These are phyloP conservation scores for Bacterosira constricta DNA, from an alignment of 108 stramenopile genomes.

Conservation along the genomic window DNA sequence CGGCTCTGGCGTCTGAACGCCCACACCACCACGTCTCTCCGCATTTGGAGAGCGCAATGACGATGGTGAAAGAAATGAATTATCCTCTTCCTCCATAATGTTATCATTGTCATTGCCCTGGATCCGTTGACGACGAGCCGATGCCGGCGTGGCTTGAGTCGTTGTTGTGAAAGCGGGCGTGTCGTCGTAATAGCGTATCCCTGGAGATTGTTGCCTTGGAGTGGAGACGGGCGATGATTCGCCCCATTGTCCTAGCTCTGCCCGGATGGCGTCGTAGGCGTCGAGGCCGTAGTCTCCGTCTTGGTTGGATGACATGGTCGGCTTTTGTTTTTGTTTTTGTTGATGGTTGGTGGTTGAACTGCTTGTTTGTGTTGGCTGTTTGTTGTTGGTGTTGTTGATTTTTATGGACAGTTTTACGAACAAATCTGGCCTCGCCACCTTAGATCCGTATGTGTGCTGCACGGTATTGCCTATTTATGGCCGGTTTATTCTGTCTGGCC, in stretches of 20 bases:
- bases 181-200: constrained; percentile 7
- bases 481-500: no score
- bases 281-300: constrained; percentile 36
- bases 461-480: no score
- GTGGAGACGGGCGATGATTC: constrained; percentile 9
- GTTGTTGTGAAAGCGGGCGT: background rate
- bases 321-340: background rate
- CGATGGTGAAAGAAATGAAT: background rate
- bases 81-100: background rate
- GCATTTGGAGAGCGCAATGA: background rate
- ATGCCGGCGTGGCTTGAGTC: background rate
- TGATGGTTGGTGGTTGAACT: background rate
- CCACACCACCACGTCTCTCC: background rate
- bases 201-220: background rate
- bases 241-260: constrained; percentile 29
- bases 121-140: background rate
- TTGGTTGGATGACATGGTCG: constrained; percentile 11
- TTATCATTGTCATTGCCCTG: background rate
- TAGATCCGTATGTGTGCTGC: no score
- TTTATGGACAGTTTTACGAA: no score
- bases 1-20: constrained; percentile 30
- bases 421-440: no score
- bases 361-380: no score
- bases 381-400: no score
- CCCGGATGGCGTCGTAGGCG: constrained; percentile 33